Percentiles rank a stretch among this genome's conserved stretches.
These are phyloP conservation scores for Acacia acuminata DNA, from an alignment of 306 rosid genomes.

Conservation along the genomic window DNA sequence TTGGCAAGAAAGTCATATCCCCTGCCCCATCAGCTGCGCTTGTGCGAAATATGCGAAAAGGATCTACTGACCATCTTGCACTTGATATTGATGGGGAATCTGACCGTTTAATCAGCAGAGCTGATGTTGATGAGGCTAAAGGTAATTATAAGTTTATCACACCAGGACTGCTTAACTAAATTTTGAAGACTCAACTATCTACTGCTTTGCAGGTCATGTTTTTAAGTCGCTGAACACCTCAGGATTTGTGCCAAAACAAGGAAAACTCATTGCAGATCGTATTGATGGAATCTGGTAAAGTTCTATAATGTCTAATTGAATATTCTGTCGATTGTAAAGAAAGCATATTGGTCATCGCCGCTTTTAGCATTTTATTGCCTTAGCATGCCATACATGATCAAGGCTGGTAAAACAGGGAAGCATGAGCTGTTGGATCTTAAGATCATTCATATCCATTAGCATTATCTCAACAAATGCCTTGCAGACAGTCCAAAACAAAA, in stretches of 20 bases:
- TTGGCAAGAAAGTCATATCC: slow-evolving; percentile 59
- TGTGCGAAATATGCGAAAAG: slow-evolving; percentile 76
- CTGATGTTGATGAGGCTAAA: slow-evolving; percentile 79
- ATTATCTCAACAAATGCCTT: slow-evolving; percentile 5
- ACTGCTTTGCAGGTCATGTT: slow-evolving; percentile 70
- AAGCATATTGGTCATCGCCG: background rate
- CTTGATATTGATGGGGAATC: slow-evolving; percentile 75
- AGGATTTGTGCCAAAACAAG: slow-evolving; percentile 89
- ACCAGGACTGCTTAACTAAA: slow-evolving; percentile 14
- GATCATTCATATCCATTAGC: slow-evolving; percentile 4
- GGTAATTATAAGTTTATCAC: slow-evolving; percentile 48
- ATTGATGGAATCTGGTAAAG: slow-evolving; percentile 94
- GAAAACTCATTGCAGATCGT: slow-evolving; percentile 88
- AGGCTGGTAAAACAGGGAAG: slow-evolving; percentile 2
- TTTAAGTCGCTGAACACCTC: slow-evolving; percentile 90
- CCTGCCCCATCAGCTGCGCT: slow-evolving; percentile 69
- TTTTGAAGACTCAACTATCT: slow-evolving; percentile 10
- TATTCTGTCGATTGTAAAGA: slow-evolving; percentile 17
- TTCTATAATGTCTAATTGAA: slow-evolving; percentile 10
- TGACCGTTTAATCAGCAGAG: slow-evolving; percentile 52
- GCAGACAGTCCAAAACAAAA: background rate
- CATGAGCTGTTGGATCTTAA: slow-evolving; percentile 19
- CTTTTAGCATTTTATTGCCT: slow-evolving; percentile 8
- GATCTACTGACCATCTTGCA: slow-evolving; percentile 84
- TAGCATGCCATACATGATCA: background rate